Percentiles rank a stretch among this genome's conserved stretches.
Conservation (phyloP, 1,139 yeast genomes). For the Taiozyma sp. region DNA sequence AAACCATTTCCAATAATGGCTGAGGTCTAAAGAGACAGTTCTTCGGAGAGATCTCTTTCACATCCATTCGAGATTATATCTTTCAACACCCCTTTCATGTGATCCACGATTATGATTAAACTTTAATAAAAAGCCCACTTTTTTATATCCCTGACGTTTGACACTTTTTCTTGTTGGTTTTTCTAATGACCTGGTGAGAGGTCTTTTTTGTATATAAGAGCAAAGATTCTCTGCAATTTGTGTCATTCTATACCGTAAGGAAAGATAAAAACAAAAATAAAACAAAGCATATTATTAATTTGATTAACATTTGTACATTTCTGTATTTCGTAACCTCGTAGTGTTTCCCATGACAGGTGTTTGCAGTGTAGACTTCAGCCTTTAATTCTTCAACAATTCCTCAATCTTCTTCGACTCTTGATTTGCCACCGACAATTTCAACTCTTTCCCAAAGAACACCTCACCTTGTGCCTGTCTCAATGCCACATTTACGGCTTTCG, state of each 20-base stretch:
- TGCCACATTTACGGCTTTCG: constrained; percentile 50
- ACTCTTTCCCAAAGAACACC: constrained; percentile 49
- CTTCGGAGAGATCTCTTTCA: neutral
- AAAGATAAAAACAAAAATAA: neutral
- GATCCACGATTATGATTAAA: neutral
- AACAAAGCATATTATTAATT: neutral
- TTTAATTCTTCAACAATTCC: constrained; percentile 4
- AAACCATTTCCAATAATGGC: constrained; percentile 24
- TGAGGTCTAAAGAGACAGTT: constrained; percentile 13
- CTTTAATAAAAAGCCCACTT: neutral
- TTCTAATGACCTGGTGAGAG: neutral
- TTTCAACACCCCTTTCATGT: neutral
- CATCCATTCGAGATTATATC: neutral
- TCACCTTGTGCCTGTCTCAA: constrained; percentile 42
- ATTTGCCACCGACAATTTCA: constrained; percentile 45
- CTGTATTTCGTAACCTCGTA: neutral
- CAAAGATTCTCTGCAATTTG: neutral
- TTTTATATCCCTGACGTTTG: neutral
- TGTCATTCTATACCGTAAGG: neutral
- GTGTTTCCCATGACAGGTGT: neutral
- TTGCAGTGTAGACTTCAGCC: neutral
- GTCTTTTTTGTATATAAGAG: neutral
- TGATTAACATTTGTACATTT: neutral
- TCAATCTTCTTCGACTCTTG: constrained; percentile 29
- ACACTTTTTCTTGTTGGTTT: neutral